phyloP scores from a whole-genome alignment of 768 basidiomycete species.

The Cystoderma amianthinum region DNA sequence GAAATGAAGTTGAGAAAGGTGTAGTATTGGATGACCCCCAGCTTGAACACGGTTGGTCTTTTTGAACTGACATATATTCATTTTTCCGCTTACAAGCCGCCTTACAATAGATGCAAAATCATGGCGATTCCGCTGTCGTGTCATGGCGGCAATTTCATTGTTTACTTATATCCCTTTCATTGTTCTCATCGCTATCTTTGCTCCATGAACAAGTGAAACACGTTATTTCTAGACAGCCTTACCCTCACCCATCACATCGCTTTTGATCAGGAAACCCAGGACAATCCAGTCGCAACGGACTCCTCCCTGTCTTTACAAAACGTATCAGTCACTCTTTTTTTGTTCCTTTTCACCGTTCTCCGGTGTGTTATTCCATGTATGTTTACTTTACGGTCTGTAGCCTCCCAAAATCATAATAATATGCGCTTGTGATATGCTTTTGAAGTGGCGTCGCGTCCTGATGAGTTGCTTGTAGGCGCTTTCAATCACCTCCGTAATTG shows the following conservation, averaged over 20 bases:
- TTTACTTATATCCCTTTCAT: slow-evolving; percentile 79
- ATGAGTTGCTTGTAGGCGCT: no score
- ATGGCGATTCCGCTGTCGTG: slow-evolving; percentile 72
- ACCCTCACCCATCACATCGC: background rate
- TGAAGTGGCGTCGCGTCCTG: no score
- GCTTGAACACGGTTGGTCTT: slow-evolving; percentile 60
- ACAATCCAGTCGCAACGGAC: background rate
- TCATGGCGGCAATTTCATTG: slow-evolving; percentile 61
- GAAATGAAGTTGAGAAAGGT: slow-evolving; percentile 51
- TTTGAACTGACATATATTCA: background rate
- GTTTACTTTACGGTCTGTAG: background rate
- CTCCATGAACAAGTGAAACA: slow-evolving; percentile 14
- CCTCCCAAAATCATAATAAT: slow-evolving; percentile 4
- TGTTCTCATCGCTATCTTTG: slow-evolving; percentile 64
- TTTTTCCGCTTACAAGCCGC: slow-evolving; percentile 1
- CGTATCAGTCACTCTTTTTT: background rate
- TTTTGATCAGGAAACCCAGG: no score
- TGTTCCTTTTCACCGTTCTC: slow-evolving; percentile 1
- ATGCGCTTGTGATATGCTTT: no score
- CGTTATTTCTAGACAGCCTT: background rate
- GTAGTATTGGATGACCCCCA: slow-evolving; percentile 77
- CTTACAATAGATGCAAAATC: slow-evolving; percentile 57
- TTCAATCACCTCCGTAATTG: no score
- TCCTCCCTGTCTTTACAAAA: background rate
- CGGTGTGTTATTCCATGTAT: background rate